Evolutionary conservation across 768 basidiomycete genomes (phyloP), one percentile per base, ranked within the genome.

Genomic region (Lyophyllum decastes): DNA sequence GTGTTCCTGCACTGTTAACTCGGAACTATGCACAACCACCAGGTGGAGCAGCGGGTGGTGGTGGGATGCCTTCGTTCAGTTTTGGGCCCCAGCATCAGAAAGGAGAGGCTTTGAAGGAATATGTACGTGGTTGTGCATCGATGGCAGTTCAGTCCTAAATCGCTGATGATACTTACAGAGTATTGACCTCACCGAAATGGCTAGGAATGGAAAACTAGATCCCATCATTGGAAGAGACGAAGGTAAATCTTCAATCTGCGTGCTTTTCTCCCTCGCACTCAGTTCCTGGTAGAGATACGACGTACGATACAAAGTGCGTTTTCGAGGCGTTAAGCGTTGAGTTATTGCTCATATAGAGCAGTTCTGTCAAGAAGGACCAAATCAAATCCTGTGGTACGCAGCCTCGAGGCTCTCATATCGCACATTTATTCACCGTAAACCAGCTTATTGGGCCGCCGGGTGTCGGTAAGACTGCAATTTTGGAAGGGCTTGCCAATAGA

Each of bases 391-490:
- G 92, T 95, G 62, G 90, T 87, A 71, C 50, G 86, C 74, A n/a
- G n/a, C n/a, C n/a, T n/a, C n/a, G n/a, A n/a, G n/a, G n/a, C n/a
- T n/a, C n/a, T n/a, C n/a, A n/a, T n/a, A n/a, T 50, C 6, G 17
- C n/a, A 2, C 40, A 2, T 54, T 19, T 47, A 30, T 30, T 47
- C 43, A 43, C 19, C 12, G 25, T 45, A 51, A 21, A 41, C 9
- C 57, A 90, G 88, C 80, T 92, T 46, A 90, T 92, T 54, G 90
- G 92, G 6, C 87, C 91, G 24, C 92, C 94, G 2, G 94, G 94
- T 57, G 92, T 95, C 12, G 94, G 94, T 0, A 97, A 97, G 74
- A 96, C 94, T 0, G 93, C 94, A 0, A 94, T 96, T 51, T 70
- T 95, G 12, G 94, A 95, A 73, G 94, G 94, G 2, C 80, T 97